Percentiles rank a stretch among this genome's conserved stretches.
These are phyloP conservation scores for Hemisphaericaspora subhashii DNA, from an alignment of 1,139 yeast species.

Conservation along the genomic window DNA sequence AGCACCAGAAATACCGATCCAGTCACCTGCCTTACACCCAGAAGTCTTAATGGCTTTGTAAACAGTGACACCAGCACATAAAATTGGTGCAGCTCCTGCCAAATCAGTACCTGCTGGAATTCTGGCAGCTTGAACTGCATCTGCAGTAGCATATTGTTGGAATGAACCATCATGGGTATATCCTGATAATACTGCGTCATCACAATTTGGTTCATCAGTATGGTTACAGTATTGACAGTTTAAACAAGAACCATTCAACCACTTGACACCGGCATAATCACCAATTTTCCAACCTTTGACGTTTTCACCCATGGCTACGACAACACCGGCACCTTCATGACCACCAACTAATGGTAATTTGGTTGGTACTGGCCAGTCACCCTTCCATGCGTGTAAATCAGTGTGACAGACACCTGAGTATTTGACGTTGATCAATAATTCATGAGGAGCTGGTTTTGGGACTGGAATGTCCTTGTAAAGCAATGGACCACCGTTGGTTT, in stretches of 20 bases:
- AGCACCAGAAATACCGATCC: slow-evolving; percentile 83
- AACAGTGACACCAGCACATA: slow-evolving; percentile 84
- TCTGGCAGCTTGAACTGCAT: slow-evolving; percentile 40
- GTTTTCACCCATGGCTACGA: slow-evolving; percentile 67
- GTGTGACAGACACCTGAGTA: slow-evolving; percentile 72
- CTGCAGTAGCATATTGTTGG: slow-evolving; percentile 78
- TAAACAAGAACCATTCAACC: slow-evolving; percentile 73
- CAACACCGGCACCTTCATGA: slow-evolving; percentile 87
- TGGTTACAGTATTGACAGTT: slow-evolving; percentile 71
- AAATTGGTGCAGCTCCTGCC: slow-evolving; percentile 36
- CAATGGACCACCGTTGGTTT: slow-evolving; percentile 65
- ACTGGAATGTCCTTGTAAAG: slow-evolving; percentile 63
- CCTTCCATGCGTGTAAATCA: slow-evolving; percentile 72
- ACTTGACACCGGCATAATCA: slow-evolving; percentile 75
- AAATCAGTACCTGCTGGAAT: slow-evolving; percentile 36
- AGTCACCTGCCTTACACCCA: slow-evolving; percentile 64
- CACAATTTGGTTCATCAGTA: slow-evolving; percentile 70
- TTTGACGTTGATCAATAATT: slow-evolving; percentile 60
- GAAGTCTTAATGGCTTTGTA: slow-evolving; percentile 81
- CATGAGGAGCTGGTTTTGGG: slow-evolving; percentile 59
- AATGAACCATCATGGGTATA: slow-evolving; percentile 81
- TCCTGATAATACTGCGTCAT: slow-evolving; percentile 68
- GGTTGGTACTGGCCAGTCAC: slow-evolving; percentile 67
- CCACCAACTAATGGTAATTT: slow-evolving; percentile 77
- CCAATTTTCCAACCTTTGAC: slow-evolving; percentile 73